Conservation (phyloP, 495 filamentous ascomycete genomes). For the Penicillium coffeae region DNA sequence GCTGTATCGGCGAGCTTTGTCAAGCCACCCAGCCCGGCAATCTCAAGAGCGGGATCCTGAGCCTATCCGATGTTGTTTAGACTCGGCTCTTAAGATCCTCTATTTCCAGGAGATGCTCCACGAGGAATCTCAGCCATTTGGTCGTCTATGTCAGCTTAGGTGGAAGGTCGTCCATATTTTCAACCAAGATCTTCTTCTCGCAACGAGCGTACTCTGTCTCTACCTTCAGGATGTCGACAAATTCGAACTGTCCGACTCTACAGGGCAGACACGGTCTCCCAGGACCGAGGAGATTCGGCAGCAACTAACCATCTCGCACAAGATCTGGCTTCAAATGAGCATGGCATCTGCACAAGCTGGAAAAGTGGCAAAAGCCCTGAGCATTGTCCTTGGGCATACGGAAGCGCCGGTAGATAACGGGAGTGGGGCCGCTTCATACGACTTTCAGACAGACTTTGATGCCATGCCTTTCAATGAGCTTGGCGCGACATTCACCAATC, state of each 20-base stretch:
- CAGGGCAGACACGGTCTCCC: not conserved
- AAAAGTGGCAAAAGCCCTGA: not conserved
- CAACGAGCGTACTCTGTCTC: not conserved
- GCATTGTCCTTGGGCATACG: not conserved
- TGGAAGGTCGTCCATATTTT: not conserved
- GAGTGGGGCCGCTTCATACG: not conserved
- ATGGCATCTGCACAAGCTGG: not conserved
- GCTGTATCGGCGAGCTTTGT: not conserved
- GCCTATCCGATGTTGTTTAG: conserved; percentile 7
- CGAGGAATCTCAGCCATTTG: conserved; percentile 24
- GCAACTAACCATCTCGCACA: not conserved
- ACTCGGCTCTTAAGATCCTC: conserved; percentile 18
- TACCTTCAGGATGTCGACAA: not conserved
- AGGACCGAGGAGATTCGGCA: not conserved
- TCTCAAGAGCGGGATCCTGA: not conserved
- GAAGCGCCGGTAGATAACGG: not conserved
- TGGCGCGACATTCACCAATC: not conserved
- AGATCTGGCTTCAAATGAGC: not conserved
- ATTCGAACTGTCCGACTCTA: not conserved
- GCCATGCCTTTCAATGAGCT: not conserved
- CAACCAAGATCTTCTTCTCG: not conserved
- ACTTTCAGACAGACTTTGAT: not conserved
- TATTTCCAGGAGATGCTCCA: conserved; percentile 20
- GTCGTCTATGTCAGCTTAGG: conserved; percentile 20
- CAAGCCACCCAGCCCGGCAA: not conserved